Evolutionary conservation across 345 rosid genomes (phyloP).

Genomic region (Kandelia obovata): DNA sequence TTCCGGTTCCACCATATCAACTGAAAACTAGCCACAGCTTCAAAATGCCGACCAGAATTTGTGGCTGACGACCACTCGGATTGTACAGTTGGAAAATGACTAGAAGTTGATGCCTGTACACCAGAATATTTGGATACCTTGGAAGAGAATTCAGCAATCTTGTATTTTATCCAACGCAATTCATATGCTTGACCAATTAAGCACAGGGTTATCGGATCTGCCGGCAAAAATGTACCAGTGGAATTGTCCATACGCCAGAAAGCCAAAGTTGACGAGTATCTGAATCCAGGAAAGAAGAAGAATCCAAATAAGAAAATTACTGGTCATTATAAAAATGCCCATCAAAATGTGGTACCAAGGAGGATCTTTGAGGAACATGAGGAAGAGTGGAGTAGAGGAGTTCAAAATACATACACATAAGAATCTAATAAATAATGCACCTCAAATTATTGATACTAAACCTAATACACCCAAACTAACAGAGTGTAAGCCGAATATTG

Average conservation of each 20-base stretch:
- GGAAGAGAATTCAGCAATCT: conserved; percentile 42
- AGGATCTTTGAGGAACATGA: no score
- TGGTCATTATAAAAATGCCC: not conserved
- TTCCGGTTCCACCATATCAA: conserved; percentile 86
- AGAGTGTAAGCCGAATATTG: no score
- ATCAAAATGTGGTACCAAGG: not conserved
- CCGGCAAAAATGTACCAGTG: conserved; percentile 82
- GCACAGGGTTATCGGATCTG: conserved; percentile 49
- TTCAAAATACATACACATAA: no score
- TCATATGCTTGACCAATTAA: conserved; percentile 68
- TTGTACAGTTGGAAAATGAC: conserved; percentile 24
- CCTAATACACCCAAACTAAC: no score
- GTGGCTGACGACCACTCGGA: conserved; percentile 32
- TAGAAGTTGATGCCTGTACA: conserved; percentile 35
- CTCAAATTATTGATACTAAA: no score
- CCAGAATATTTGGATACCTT: conserved; percentile 34
- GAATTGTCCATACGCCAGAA: conserved; percentile 94
- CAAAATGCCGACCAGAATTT: conserved; percentile 60
- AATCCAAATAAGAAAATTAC: not conserved
- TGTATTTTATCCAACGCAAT: conserved; percentile 61
- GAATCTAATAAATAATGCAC: no score
- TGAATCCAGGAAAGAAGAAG: conserved; percentile 37
- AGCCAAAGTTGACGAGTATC: conserved; percentile 56
- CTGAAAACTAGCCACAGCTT: conserved; percentile 76
- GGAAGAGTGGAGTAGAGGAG: no score